These are phyloP conservation scores for Gracilaria caudata DNA, from an alignment of 23 red algal genomes.

Conservation along the genomic window DNA sequence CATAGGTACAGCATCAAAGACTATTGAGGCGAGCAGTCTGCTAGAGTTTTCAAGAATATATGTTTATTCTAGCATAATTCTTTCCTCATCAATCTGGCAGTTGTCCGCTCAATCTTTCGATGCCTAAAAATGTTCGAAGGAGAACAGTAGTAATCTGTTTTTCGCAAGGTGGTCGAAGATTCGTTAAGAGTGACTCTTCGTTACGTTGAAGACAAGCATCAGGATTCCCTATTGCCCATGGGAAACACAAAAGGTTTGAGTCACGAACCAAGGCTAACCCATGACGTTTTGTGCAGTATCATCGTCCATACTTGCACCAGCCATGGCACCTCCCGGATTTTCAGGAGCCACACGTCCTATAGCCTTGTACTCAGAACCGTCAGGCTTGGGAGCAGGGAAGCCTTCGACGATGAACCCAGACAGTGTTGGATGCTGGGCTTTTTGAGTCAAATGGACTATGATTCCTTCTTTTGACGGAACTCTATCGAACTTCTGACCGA, in stretches of 20 bases:
- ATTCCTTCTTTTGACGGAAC: slow-evolving; percentile 79
- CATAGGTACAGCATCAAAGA: background rate
- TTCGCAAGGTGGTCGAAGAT: no score
- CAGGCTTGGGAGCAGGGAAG: slow-evolving; percentile 50
- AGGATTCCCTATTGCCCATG: background rate
- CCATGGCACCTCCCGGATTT: background rate
- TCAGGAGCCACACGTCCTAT: slow-evolving; percentile 20
- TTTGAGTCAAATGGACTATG: slow-evolving; percentile 51
- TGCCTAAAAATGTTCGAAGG: no score
- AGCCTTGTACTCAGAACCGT: slow-evolving; percentile 65
- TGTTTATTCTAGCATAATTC: no score
- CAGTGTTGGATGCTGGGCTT: slow-evolving; percentile 63
- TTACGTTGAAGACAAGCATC: background rate
- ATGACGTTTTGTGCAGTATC: background rate
- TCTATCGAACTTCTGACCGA: slow-evolving; percentile 69
- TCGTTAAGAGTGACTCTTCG: no score
- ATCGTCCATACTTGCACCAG: background rate
- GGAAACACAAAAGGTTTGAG: background rate
- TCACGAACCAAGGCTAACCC: background rate
- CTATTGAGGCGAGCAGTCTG: background rate
- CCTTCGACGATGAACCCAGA: slow-evolving; percentile 77
- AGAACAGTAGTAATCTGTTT: no score
- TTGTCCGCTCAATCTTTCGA: no score
- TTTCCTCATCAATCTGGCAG: no score
- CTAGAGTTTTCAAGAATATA: no score